These are phyloP conservation scores for Phoenix roebelenii DNA, from an alignment of 176 grass and related monocot species.

Conservation along the genomic window DNA sequence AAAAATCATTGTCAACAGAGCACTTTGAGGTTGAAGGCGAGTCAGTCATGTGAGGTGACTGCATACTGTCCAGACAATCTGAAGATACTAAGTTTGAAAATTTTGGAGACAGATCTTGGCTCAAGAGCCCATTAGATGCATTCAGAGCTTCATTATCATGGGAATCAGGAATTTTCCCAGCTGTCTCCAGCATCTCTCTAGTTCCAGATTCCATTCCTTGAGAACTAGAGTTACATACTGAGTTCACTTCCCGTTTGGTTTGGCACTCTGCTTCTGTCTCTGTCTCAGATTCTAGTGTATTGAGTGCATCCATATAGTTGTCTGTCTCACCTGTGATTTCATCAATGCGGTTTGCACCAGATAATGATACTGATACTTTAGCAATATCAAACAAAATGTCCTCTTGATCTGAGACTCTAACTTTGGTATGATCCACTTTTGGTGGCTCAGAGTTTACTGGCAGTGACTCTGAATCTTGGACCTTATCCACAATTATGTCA, in stretches of 20 bases:
- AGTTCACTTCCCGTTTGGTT: constrained; percentile 42
- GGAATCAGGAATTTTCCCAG: constrained; percentile 26
- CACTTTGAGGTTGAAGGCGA: constrained; percentile 10
- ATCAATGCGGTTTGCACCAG: constrained; percentile 39
- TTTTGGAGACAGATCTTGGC: constrained; percentile 17
- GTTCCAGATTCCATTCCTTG: constrained; percentile 18
- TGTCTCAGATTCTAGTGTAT: constrained; percentile 84
- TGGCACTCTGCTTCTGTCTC: constrained; percentile 59
- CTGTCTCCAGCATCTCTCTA: constrained; percentile 5
- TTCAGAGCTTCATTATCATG: constrained; percentile 15
- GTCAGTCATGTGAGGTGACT: constrained; percentile 17
- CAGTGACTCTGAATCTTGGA: constrained; percentile 30
- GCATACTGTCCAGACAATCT: constrained; percentile 19
- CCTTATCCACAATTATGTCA: constrained; percentile 52
- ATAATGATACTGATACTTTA: constrained; percentile 33
- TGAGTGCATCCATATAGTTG: constrained; percentile 88
- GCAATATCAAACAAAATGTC: constrained; percentile 37
- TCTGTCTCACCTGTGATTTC: constrained; percentile 67
- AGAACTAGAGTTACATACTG: constrained; percentile 24
- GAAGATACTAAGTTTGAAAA: constrained; percentile 36
- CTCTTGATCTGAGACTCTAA: constrained; percentile 30
- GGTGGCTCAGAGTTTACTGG: constrained; percentile 21
- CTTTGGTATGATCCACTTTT: constrained; percentile 18
- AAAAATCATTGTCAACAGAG: constrained; percentile 19
- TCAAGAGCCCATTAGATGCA: constrained; percentile 21